Evolutionary conservation across 371 early-diverging fungal species (phyloP), one percentile per base, ranked within the genome.

Genomic region (Syncephalastrum monosporum): DNA sequence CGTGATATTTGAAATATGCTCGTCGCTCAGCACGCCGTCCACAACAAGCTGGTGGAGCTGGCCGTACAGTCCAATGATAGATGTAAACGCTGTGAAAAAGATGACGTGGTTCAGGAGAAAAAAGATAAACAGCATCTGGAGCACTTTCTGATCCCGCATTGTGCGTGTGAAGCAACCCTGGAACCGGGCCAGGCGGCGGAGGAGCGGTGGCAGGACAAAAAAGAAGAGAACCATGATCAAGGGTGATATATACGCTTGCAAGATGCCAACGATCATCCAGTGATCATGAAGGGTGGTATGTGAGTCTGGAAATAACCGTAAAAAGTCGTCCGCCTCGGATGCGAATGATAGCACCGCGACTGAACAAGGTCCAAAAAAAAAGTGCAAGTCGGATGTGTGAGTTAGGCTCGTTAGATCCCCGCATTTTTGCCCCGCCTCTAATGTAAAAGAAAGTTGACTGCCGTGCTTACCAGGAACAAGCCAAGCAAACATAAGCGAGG

Each of bases 81-180:
- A 76, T 33, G 69, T 69, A 8, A 79, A 59, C 1, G 84, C 50
- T 1, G 88, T 87, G 53, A 87, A 83, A 12, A 83, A 67, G 25
- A 86, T 54, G 48, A 88, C 55, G 67, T 86, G 84, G 60, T 82
- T 83, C 51, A 83, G 50, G 10, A 91, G 72, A 64, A 85, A 88
- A 69, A 91, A 90, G 19, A 81, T 66, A 60, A 87, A 91, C 55
- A 84, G 74, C 69, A 90, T 91, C 53, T 82, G 69, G 47, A 91
- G 65, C 12, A 86, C 83, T 10, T 56, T 59, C 43, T 85, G 81
- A 33, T 92, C 89, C 0, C 85, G 75, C 1, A 80, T 84, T 1
- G 86, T 80, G 19, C 81, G 69, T 43, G 89, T 88, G 15, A 75
- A 56, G 38, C 82, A 85, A 19, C 91, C 92, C 66, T 92, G 92